phyloP scores from a whole-genome alignment of 177 flowering plant species.

The Telopea speciosissima region DNA sequence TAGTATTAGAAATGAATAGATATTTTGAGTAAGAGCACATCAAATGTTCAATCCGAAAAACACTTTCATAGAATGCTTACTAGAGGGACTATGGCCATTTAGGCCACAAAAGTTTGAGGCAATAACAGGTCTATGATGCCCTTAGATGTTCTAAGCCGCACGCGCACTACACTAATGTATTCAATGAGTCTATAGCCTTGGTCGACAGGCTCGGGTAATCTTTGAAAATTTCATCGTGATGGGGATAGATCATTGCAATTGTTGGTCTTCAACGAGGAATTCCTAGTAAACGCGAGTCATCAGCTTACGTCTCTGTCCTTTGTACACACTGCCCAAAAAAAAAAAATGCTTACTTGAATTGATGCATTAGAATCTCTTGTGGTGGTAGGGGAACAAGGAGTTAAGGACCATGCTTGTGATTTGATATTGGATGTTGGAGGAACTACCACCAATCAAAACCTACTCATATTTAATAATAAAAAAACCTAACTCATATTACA shows the following conservation, averaged over 20 bases:
- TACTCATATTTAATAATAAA: too few relatives aligned
- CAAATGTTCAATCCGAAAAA: too few relatives aligned
- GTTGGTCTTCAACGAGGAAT: slow-evolving; percentile 38
- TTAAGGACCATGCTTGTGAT: not conserved
- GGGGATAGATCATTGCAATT: slow-evolving; percentile 37
- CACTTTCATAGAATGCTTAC: too few relatives aligned
- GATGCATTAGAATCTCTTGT: not conserved
- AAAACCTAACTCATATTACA: too few relatives aligned
- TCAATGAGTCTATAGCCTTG: slow-evolving; percentile 35
- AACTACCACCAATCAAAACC: too few relatives aligned
- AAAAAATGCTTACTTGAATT: too few relatives aligned
- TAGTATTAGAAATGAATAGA: too few relatives aligned
- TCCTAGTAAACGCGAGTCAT: slow-evolving; percentile 28
- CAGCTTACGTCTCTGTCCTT: too few relatives aligned
- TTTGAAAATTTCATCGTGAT: slow-evolving; percentile 31
- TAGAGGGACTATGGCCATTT: slow-evolving; percentile 34
- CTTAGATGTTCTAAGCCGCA: slow-evolving; percentile 36
- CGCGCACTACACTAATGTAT: slow-evolving; percentile 36
- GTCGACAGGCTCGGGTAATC: slow-evolving; percentile 33
- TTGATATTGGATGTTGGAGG: not conserved
- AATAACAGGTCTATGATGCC: slow-evolving; percentile 38
- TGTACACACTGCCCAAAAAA: too few relatives aligned
- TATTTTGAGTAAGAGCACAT: too few relatives aligned
- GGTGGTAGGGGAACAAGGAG: not conserved
- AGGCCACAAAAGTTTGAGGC: slow-evolving; percentile 35